Conservation (phyloP, 1,284 basidiomycete genomes). For the Cryptococcus neoformans region DNA sequence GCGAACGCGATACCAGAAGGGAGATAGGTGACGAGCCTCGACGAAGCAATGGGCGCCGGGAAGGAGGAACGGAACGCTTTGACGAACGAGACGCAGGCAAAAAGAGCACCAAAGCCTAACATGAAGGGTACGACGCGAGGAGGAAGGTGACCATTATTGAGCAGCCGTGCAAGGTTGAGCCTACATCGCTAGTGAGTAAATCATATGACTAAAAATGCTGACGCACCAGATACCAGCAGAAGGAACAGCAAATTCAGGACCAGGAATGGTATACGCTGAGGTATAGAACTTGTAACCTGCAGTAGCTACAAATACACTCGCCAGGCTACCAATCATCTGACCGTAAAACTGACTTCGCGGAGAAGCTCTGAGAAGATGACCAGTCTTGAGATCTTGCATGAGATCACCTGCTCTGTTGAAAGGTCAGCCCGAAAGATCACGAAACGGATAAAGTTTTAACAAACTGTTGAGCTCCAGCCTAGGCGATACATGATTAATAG, state of each 20-base stretch:
- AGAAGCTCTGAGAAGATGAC: slow-evolving; percentile 80
- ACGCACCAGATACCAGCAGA: slow-evolving; percentile 68
- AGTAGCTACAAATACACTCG: slow-evolving; percentile 84
- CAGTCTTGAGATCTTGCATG: slow-evolving; percentile 98
- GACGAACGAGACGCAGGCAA: slow-evolving; percentile 62
- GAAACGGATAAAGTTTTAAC: slow-evolving; percentile 34
- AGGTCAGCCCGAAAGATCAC: neutral
- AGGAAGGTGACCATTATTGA: slow-evolving; percentile 77
- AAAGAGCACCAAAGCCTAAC: slow-evolving; percentile 68
- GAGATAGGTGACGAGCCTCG: slow-evolving; percentile 61
- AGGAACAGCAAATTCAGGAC: slow-evolving; percentile 89
- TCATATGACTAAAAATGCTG: neutral
- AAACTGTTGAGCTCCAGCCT: slow-evolving; percentile 86
- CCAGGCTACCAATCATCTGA: slow-evolving; percentile 79
- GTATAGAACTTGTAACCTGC: slow-evolving; percentile 86
- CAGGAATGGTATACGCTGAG: slow-evolving; percentile 68
- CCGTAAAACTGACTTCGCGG: slow-evolving; percentile 84
- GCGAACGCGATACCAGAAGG: slow-evolving; percentile 87
- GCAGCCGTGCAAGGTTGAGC: slow-evolving; percentile 84
- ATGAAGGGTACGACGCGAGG: slow-evolving; percentile 75
- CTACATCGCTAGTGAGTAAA: slow-evolving; percentile 48
- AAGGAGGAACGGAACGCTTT: slow-evolving; percentile 60
- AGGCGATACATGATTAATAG: neutral
- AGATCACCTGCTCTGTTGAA: slow-evolving; percentile 79
- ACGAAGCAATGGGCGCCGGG: slow-evolving; percentile 50